Base-by-base conservation (phyloP, 2,329 filamentous ascomycete species). In the Spiromastix sp. region DNA sequence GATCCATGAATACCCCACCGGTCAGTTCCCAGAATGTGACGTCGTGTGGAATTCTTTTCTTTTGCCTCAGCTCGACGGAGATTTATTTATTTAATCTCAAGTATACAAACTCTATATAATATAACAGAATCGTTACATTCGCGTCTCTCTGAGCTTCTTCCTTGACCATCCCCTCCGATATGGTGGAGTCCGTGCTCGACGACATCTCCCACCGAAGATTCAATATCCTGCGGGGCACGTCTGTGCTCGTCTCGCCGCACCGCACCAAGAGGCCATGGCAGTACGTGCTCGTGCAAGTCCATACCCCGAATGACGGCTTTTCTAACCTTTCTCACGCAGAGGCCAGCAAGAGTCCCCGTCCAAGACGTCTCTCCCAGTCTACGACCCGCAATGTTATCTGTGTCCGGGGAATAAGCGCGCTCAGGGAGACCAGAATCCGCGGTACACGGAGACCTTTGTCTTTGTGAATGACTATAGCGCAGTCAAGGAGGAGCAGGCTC, bases 391-490 rank as follows among this genome's bases (percentile, higher is more conserved):
- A 72, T 98, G 91, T 63, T 98, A 96, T 59, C 72, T 98, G 7
- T 98, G 91, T 54, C 91, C 91, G 1, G 77, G 86, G 24, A 98
- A 98, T 57, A 71, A 81, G 46, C 80, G 91, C 38, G 91, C 91
- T 3, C 78, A 85, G 49, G 91, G 91, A 37, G 85, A 91, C 51
- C 57, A 61, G 41, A 98, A 98, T 51, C 89, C 91, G 1, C 69
- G 82, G 36, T 98, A 96, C 55, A 71, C 82, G 34, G 76, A 76
- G 51, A 93, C 86, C 0, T 96, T 93, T 56, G 81, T 89, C 25
- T 98, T 98, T 53, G 82, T 96, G 47, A 98, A 98, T 52, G 91
- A 98, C 59, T 98, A 91, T 62, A 93, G 85, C 51, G 91, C 91
- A 2, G 89, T 98, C 33, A 95, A 94, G 63, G 87, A 95, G 61